A percentile compares a stretch with the other conserved stretches of the same genome.
Conservation (phyloP, 2,329 filamentous ascomycete species). For the Penicillium brevicompactum region DNA sequence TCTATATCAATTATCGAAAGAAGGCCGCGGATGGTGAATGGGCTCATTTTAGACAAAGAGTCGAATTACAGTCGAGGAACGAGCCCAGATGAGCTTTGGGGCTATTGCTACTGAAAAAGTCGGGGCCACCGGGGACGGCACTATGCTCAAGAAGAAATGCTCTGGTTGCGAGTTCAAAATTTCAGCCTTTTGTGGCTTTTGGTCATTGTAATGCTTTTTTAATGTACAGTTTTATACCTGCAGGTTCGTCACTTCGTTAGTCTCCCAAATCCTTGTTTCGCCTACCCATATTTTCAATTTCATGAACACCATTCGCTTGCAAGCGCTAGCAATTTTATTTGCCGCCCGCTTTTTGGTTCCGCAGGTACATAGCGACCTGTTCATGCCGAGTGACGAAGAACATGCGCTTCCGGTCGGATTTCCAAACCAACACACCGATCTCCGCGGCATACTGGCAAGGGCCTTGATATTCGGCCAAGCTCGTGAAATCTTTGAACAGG, state of each 20-base stretch:
- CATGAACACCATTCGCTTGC: neutral
- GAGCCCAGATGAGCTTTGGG: neutral
- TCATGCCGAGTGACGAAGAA: slow-evolving; percentile 94
- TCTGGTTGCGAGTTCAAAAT: too few species aligned
- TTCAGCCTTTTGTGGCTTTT: neutral
- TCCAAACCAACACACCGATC: slow-evolving; percentile 87
- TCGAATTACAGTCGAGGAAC: neutral
- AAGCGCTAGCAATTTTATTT: neutral
- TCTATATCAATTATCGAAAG: slow-evolving; percentile 13
- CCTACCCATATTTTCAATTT: slow-evolving; percentile 1
- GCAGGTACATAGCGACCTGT: slow-evolving; percentile 80
- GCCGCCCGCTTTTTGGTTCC: slow-evolving; percentile 53
- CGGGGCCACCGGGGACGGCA: too few species aligned
- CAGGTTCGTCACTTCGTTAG: slow-evolving; percentile 20
- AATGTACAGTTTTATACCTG: slow-evolving; percentile 19
- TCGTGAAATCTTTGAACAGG: slow-evolving; percentile 85
- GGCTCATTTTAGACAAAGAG: slow-evolving; percentile 2
- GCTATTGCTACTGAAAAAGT: too few species aligned
- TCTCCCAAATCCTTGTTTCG: slow-evolving; percentile 8
- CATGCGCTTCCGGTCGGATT: slow-evolving; percentile 73
- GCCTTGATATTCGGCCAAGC: slow-evolving; percentile 62
- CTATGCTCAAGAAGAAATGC: too few species aligned
- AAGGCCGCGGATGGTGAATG: slow-evolving; percentile 2
- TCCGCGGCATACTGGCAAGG: slow-evolving; percentile 72
- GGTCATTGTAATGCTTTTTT: neutral